These are phyloP conservation scores for Zoysia matrella DNA, from an alignment of 202 grass and related monocot species.

Conservation along the genomic window DNA sequence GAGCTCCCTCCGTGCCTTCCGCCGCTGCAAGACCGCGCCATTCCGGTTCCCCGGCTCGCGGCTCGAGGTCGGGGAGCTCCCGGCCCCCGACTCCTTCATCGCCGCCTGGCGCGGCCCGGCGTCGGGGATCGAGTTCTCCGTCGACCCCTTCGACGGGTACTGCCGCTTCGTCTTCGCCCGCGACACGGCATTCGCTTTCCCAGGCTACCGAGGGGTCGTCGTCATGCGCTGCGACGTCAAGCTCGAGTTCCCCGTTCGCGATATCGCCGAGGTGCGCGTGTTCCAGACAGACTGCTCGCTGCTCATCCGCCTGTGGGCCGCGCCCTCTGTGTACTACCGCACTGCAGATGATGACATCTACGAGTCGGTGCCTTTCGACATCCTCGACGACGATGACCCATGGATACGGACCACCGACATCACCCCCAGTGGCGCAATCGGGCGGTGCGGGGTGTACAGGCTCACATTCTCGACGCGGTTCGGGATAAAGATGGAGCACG, in stretches of 20 bases:
- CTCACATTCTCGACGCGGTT: constrained; percentile 60
- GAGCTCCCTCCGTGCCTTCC: constrained; percentile 49
- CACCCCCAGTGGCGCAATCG: constrained; percentile 65
- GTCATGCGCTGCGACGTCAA: constrained; percentile 76
- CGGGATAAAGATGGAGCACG: constrained; percentile 60
- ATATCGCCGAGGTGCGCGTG: constrained; percentile 54
- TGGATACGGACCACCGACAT: constrained; percentile 88
- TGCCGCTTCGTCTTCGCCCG: constrained; percentile 69
- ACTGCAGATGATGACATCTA: constrained; percentile 87
- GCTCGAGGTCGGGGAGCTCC: constrained; percentile 66
- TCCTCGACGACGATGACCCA: constrained; percentile 82
- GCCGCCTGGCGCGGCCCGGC: constrained; percentile 61
- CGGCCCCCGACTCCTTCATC: constrained; percentile 49
- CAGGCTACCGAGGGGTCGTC: constrained; percentile 32
- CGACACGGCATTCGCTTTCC: constrained; percentile 64
- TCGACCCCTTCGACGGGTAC: constrained; percentile 75
- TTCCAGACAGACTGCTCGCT: constrained; percentile 52
- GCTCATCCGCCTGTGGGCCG: constrained; percentile 52
- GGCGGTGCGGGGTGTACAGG: constrained; percentile 64
- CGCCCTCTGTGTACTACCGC: constrained; percentile 63
- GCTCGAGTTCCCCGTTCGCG: constrained; percentile 67
- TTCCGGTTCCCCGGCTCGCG: constrained; percentile 66
- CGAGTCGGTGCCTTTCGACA: constrained; percentile 62
- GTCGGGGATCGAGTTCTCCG: constrained; percentile 55
- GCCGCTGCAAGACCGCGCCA: constrained; percentile 49